Conservation (phyloP, 2,329 filamentous ascomycete species). For the Penicillium sp. region DNA sequence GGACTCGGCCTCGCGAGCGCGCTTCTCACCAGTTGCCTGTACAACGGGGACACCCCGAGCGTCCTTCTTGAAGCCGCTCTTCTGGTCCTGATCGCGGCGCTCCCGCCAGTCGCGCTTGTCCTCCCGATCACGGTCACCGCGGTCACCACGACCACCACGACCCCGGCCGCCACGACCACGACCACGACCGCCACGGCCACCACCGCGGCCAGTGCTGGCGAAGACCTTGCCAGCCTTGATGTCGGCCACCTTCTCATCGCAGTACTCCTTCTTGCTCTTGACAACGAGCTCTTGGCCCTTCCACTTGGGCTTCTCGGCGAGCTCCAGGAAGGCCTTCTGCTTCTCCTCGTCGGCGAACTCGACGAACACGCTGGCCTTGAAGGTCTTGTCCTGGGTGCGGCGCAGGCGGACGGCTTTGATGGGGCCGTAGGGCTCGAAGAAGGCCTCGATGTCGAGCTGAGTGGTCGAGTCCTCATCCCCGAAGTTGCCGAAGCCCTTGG, state of each 20-base stretch:
- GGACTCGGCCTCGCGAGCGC: conserved; percentile 51
- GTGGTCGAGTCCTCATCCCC: conserved; percentile 72
- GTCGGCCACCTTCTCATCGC: conserved; percentile 74
- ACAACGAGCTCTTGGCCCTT: conserved; percentile 79
- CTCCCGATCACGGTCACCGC: conserved; percentile 36
- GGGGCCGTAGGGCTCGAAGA: conserved; percentile 81
- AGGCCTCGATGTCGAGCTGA: conserved; percentile 92
- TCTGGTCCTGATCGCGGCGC: conserved; percentile 52
- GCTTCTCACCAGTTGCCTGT: conserved; percentile 55
- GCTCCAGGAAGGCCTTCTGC: conserved; percentile 77
- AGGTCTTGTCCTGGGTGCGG: conserved; percentile 71
- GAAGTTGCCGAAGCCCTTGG: conserved; percentile 89
- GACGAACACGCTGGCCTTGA: conserved; percentile 97
- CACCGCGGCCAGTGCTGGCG: conserved; percentile 58
- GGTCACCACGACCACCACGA: conserved; percentile 41
- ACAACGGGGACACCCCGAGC: conserved; percentile 54
- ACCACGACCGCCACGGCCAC: conserved; percentile 48
- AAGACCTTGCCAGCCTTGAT: conserved; percentile 74
- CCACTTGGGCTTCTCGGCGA: conserved; percentile 83
- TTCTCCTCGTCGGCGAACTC: conserved; percentile 84
- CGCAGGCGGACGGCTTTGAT: conserved; percentile 86
- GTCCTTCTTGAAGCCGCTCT: conserved; percentile 52
- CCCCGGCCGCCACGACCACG: conserved; percentile 50
- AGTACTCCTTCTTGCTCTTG: conserved; percentile 88
- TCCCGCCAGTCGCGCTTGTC: conserved; percentile 52